Percentiles rank a stretch among this genome's conserved stretches.
These are phyloP conservation scores for Globisporangium camurandrum DNA, from an alignment of 352 stramenopile species.

Conservation along the genomic window DNA sequence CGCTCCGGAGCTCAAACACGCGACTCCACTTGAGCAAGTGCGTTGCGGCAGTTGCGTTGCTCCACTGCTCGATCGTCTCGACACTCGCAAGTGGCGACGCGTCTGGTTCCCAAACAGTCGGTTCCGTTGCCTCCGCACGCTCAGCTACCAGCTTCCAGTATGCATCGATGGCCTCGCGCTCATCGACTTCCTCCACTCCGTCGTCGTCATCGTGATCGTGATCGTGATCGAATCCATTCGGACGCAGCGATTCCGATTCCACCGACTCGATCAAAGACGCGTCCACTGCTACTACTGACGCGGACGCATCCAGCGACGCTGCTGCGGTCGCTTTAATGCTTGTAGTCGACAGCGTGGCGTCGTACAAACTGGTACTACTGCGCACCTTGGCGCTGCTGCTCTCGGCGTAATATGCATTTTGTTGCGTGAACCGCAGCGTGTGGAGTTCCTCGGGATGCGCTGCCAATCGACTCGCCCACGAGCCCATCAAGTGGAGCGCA, in stretches of 20 bases:
- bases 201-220: no score
- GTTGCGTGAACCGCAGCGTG: conserved; percentile 52
- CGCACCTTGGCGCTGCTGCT: conserved; percentile 10
- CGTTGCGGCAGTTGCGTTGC: conserved; percentile 14
- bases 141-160: conserved; percentile 27
- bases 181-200: conserved; percentile 5
- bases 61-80: conserved; percentile 29
- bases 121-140: conserved; percentile 1
- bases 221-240: no score
- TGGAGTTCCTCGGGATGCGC: conserved; percentile 34
- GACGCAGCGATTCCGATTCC: no score
- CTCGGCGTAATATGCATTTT: conserved; percentile 71
- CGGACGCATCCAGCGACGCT: neutral
- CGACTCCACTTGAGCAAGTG: conserved; percentile 42
- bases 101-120: neutral
- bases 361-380: neutral
- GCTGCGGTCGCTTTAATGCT: conserved; percentile 8
- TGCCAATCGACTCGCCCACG: conserved; percentile 43
- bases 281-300: neutral
- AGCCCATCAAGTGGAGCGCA: conserved; percentile 41
- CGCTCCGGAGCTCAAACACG: conserved; percentile 27
- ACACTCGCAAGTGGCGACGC: conserved; percentile 8
- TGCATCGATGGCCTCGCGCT: conserved; percentile 21
- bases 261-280: no score
- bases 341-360: neutral